These are phyloP conservation scores for Darksidea phi DNA, from an alignment of 495 filamentous ascomycete genomes.

Conservation along the genomic window DNA sequence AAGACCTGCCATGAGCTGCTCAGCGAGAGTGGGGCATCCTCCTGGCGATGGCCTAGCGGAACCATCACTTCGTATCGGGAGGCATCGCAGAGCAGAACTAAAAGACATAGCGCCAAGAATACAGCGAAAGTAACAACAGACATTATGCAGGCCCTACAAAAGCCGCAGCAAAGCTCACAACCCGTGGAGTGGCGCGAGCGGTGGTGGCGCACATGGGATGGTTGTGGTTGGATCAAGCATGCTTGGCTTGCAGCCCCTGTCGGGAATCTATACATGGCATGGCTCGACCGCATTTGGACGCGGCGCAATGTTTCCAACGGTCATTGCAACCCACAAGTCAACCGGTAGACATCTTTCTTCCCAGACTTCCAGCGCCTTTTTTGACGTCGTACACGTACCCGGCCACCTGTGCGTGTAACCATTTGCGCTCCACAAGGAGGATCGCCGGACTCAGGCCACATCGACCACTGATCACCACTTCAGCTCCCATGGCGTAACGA, in stretches of 20 bases:
- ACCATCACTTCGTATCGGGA: conserved; percentile 19
- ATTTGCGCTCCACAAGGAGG: neutral
- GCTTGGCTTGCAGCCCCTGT: conserved; percentile 5
- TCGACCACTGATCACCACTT: neutral
- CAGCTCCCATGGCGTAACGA: conserved; percentile 25
- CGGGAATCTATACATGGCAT: neutral
- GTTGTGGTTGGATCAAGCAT: conserved; percentile 22
- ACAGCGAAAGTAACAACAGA: neutral
- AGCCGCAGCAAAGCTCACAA: neutral
- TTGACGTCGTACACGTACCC: neutral
- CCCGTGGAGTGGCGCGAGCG: neutral
- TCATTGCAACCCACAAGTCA: neutral
- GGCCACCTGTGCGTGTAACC: conserved; percentile 2
- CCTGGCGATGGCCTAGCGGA: conserved; percentile 15
- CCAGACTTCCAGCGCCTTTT: neutral
- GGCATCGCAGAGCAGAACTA: neutral
- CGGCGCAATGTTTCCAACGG: conserved; percentile 9
- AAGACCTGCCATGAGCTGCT: conserved; percentile 54
- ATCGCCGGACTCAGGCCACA: neutral
- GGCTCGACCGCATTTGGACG: conserved; percentile 17
- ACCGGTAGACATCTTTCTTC: neutral
- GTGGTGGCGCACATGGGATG: conserved; percentile 18
- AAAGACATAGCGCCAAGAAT: conserved; percentile 1
- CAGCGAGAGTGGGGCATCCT: conserved; percentile 36
- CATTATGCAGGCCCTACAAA: neutral